Evolutionary conservation across 306 rosid species (phyloP), one percentile per base, ranked within the genome.

Genomic region (Cyclanthera cordifolia): DNA sequence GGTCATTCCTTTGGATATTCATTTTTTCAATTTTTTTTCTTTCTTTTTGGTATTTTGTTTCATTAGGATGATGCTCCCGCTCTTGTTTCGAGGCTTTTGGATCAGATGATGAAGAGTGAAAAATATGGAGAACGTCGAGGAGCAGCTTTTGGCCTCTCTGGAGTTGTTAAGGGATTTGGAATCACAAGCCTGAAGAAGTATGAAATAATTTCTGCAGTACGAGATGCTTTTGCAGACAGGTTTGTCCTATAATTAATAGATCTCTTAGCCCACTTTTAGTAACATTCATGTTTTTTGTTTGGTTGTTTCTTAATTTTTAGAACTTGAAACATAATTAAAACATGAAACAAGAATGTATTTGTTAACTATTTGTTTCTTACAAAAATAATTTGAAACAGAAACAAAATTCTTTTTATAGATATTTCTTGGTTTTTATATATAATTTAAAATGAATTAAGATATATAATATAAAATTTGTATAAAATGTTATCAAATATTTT

Each of bases 111-210:
- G 95, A 90, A 87, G 83, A 83, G 95, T 69, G 95, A 89, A 27
- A 93, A 87, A 71, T 93, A 87, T 80, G 99, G 99, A 58, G 99
- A 87, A 58, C 95, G 95, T 4, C 94, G 99, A 23, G 99, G 96
- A 71, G 99, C 99, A 25, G 99, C 99, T 59, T 93, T 89, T 82
- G 99, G 99, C 53, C 94, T 93, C 68, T 94, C 99, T 28, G 96
- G 99, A 73, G 84, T 90, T 73, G 95, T 90, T 20, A 93, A 93
- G 79, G 96, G 99, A 73, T 90, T 93, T 68, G 94, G 99, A 64
- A 75, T 93, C 66, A 75, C 95, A 45, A 83, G 82, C 78, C 81
- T 93, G 87, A 93, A 89, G 84, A 87, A 89, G 85, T 79, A 85
- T 74, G 79, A 80, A 71, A 78, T 93, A 79, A 89, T 83, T 72